Base-by-base conservation (phyloP, 331 rosid species). In the Dryas integrifolia region DNA sequence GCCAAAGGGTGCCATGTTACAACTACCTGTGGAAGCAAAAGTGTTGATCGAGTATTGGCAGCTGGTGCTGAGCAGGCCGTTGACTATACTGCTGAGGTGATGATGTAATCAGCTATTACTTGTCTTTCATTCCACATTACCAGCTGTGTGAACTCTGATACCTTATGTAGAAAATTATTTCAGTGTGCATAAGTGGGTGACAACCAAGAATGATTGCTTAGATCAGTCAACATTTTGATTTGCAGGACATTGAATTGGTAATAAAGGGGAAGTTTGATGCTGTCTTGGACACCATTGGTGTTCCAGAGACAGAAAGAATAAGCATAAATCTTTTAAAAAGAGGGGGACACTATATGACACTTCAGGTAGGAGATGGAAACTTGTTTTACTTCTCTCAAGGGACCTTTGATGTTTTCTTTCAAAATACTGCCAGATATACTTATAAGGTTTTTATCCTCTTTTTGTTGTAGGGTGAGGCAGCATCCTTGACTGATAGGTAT, bases 321-420 rank as follows among this genome's bases (percentile, higher is more conserved):
- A 86, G 98, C 78, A 65, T 95, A 74, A 80, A 70, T 79, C 80
- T 95, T 81, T 84, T 95, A 72, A 95, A 81, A 82, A 84, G 83
- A 85, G 96, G 93, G 15, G 98, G 98, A 58, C 85, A 85, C 84
- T 95, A 89, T 80, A 95, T 95, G 98, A 95, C 98, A 35, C 98
- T 95, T 85, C 98, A 95, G 98, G 98, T 89, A 83, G 74, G 77
- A 67, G 30, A 75, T 56, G 56, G 63, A 70, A 46, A 59, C 58
- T 79, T 75, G 35, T 80, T 44, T 77, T 76, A 44, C 46, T 57
- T 13, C 65, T 71, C 75, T 45, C 16, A 1, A 5, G 41, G 15
- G 57, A 41, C 41, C 15, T 18, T 55, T 69, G 52, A 24, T 57
- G 12, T 43, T 57, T 70, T 7, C 56, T 57, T 58, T 24, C 35